Conservation (phyloP, 108 stramenopile species). For the Skeletonema potamos region DNA sequence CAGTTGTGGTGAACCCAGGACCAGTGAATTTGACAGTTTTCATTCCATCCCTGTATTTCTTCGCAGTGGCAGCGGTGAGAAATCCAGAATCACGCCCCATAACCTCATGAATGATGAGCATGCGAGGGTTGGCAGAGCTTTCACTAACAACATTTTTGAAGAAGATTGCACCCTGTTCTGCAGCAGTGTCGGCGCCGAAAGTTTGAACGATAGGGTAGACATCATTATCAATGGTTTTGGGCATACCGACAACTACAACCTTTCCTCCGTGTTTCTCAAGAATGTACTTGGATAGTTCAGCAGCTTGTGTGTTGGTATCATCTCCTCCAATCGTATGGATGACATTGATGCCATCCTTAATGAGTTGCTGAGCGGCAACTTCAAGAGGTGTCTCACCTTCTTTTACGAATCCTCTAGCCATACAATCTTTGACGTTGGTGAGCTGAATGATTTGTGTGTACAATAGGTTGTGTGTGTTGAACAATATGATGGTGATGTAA, state of each 20-base stretch:
- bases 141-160: slow-evolving; percentile 86
- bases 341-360: slow-evolving; percentile 79
- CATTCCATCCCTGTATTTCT: slow-evolving; percentile 68
- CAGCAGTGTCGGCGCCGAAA: slow-evolving; percentile 91
- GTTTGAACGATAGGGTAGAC: slow-evolving; percentile 89
- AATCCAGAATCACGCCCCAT: slow-evolving; percentile 93
- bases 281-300: slow-evolving; percentile 81
- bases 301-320: slow-evolving; percentile 93
- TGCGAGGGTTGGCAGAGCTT: slow-evolving; percentile 85
- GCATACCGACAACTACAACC: slow-evolving; percentile 89
- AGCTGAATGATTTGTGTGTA: slow-evolving; percentile 43
- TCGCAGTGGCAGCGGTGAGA: slow-evolving; percentile 82
- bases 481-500: background rate
- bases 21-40: slow-evolving; percentile 45
- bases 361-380: slow-evolving; percentile 80
- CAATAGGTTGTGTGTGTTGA: background rate
- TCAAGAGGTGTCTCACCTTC: slow-evolving; percentile 82
- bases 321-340: slow-evolving; percentile 94
- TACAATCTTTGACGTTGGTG: slow-evolving; percentile 87
- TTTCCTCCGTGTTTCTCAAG: slow-evolving; percentile 78
- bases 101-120: slow-evolving; percentile 92
- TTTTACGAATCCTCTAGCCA: slow-evolving; percentile 74
- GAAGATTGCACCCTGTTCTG: slow-evolving; percentile 81
- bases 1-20: slow-evolving; percentile 45
- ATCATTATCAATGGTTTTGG: slow-evolving; percentile 89